Conservation (phyloP, 208 protist species). For the Wallacemonas sp. region DNA sequence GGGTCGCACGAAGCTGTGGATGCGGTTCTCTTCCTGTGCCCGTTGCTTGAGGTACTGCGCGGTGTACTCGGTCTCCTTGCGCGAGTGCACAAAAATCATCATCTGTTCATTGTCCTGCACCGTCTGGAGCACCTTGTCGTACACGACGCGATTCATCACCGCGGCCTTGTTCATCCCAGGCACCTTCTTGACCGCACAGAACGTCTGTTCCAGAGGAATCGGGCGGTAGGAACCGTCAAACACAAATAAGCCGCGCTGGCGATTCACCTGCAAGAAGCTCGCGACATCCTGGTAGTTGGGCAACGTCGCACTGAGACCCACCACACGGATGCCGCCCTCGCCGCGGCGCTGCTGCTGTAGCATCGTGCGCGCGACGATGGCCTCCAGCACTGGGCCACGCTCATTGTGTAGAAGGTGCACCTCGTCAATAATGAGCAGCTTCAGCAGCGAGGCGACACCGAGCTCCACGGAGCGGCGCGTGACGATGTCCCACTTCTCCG, state of each 20-base stretch:
- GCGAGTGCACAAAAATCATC: slow-evolving; percentile 99
- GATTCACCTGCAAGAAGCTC: slow-evolving; percentile 96
- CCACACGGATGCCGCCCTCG: slow-evolving; percentile 92
- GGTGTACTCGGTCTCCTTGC: slow-evolving; percentile 98
- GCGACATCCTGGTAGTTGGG: slow-evolving; percentile 99
- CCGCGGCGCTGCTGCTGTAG: slow-evolving; percentile 79
- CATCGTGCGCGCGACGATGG: slow-evolving; percentile 96
- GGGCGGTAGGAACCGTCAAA: slow-evolving; percentile 96
- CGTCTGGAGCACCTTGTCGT: slow-evolving; percentile 96
- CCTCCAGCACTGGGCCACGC: slow-evolving; percentile 98
- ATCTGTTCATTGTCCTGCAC: slow-evolving; percentile 94
- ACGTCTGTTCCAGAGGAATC: slow-evolving; percentile 98
- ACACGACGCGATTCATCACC: slow-evolving; percentile 98
- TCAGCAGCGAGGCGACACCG: slow-evolving; percentile 75
- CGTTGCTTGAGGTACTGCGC: slow-evolving; percentile 90
- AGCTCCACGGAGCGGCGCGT: slow-evolving; percentile 98
- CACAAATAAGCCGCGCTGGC: slow-evolving; percentile 92
- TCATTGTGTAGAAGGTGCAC: slow-evolving; percentile 99
- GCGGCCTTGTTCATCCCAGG: slow-evolving; percentile 93
- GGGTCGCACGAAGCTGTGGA: slow-evolving; percentile 89
- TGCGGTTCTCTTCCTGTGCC: slow-evolving; percentile 84
- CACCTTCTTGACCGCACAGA: slow-evolving; percentile 96
- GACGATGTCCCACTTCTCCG: slow-evolving; percentile 99
- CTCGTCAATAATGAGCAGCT: slow-evolving; percentile 97
- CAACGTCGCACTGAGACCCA: slow-evolving; percentile 99